These are phyloP conservation scores for Lecanicillium sp. DNA, from an alignment of 2,329 filamentous ascomycete species.

Conservation along the genomic window DNA sequence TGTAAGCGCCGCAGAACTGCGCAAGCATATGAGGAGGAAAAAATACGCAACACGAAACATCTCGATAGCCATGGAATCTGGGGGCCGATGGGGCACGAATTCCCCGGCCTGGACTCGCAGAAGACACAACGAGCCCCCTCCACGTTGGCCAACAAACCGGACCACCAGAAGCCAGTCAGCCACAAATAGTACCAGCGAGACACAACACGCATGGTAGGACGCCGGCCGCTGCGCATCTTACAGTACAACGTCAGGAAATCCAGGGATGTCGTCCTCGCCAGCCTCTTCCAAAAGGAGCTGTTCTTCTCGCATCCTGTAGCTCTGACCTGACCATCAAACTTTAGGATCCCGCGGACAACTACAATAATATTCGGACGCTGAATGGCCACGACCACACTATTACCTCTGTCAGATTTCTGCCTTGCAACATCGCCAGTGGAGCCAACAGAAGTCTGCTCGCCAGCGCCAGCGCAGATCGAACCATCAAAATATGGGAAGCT, in stretches of 20 bases:
- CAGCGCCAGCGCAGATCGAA: constrained; percentile 77
- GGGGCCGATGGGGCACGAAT: too few species aligned
- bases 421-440: constrained; percentile 60
- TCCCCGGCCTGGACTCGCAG: too few species aligned
- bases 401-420: constrained; percentile 80
- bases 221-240: constrained; percentile 14
- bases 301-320: constrained; percentile 59
- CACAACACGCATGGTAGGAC: constrained; percentile 9
- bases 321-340: constrained; percentile 90
- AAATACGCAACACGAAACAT: too few species aligned
- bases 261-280: constrained; percentile 15
- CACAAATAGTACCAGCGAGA: background rate
- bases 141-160: too few species aligned
- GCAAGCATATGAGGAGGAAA: too few species aligned
- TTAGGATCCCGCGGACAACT: constrained; percentile 87
- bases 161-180: constrained; percentile 6
- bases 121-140: too few species aligned
- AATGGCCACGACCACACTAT: constrained; percentile 91
- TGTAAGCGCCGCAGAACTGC: background rate
- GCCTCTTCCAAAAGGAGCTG: constrained; percentile 54
- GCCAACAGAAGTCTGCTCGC: constrained; percentile 82
- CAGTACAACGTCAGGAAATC: constrained; percentile 17
- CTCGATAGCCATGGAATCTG: too few species aligned
- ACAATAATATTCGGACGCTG: constrained; percentile 89
- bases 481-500: constrained; percentile 84